Base-by-base conservation (phyloP, 2,329 filamentous ascomycete species). In the Aspergillus viridinutans region DNA sequence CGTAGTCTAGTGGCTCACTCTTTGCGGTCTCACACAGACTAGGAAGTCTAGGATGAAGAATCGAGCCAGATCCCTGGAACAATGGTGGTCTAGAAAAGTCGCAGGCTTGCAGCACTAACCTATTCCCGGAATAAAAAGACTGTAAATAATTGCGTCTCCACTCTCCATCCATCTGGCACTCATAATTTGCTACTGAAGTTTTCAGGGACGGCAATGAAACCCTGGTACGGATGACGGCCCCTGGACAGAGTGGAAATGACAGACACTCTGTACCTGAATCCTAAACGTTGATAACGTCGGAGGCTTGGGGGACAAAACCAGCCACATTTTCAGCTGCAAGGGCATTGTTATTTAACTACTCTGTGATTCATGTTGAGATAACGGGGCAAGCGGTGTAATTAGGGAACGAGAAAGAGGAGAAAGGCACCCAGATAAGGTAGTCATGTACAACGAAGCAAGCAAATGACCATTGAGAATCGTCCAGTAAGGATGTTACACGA, bases 41-140 rank as follows among this genome's bases (percentile, higher is more conserved):
- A 38, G 32, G 32, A 38, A 17, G 32, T 17, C 12, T 17, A 38
- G 32, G 32, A 38, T 17, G 14, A 17, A 38, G 14, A 38, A 35
- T 35, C 14, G 49, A 29, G 49, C 49, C 49, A 50, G 49, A 50
- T 35, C 49, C 20, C n/a, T 50, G 49, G 49, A 32, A 50, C 49
- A 3, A 50, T 50, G 49, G 14, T 49, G 49, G 49, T 50, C 26
- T 50, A 50, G 49, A 49, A 26, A 49, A 49, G 26, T 29, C 26
- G 26, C 23, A 49, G 26, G n/a, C 23, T 49, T 23, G 47, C 21
- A 23, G 4, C 47, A n/a, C 47, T 49, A 29, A 20, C 42, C n/a
- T 20, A 35, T 35, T 35, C 32, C 17, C 32, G 32, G 32, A 35
- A 17, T 35, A 35, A 14, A 14, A 35, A 7, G 32, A 17, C 7